Conservation (phyloP, 495 filamentous ascomycete genomes). For the Tuber aestivum region DNA sequence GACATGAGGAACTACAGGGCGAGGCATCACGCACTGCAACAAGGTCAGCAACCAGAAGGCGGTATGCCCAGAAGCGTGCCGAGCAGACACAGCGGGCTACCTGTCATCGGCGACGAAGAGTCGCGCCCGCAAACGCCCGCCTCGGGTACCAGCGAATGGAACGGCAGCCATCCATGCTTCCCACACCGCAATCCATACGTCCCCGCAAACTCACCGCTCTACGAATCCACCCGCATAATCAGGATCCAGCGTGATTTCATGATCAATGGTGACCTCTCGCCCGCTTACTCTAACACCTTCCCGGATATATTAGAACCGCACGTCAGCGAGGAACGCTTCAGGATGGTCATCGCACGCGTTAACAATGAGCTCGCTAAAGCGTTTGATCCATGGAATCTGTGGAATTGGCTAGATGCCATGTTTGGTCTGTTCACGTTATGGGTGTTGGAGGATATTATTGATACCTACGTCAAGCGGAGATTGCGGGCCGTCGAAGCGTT, state of each 20-base stretch:
- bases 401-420: constrained; percentile 69
- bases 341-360: constrained; percentile 66
- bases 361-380: constrained; percentile 65
- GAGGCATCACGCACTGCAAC: constrained; percentile 3
- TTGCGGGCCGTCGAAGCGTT: constrained; percentile 63
- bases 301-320: constrained; percentile 88
- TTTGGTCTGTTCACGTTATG: constrained; percentile 77
- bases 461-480: constrained; percentile 63
- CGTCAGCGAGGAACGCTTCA: constrained; percentile 72
- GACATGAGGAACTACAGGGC: constrained; percentile 15
- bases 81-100: neutral
- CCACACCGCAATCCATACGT: constrained; percentile 73
- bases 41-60: constrained; percentile 7
- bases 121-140: constrained; percentile 34
- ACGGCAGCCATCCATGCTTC: constrained; percentile 39
- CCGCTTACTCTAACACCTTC: constrained; percentile 71
- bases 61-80: neutral
- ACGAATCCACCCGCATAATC: constrained; percentile 76
- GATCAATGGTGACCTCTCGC: constrained; percentile 80
- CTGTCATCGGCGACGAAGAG: constrained; percentile 22
- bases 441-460: constrained; percentile 86
- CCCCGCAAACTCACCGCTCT: constrained; percentile 65
- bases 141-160: constrained; percentile 32
- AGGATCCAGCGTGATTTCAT: constrained; percentile 88
- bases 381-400: constrained; percentile 64